Evolutionary conservation across 192 early-diverging fungal genomes (phyloP).

Genomic region (Obelidium mucronatum): DNA sequence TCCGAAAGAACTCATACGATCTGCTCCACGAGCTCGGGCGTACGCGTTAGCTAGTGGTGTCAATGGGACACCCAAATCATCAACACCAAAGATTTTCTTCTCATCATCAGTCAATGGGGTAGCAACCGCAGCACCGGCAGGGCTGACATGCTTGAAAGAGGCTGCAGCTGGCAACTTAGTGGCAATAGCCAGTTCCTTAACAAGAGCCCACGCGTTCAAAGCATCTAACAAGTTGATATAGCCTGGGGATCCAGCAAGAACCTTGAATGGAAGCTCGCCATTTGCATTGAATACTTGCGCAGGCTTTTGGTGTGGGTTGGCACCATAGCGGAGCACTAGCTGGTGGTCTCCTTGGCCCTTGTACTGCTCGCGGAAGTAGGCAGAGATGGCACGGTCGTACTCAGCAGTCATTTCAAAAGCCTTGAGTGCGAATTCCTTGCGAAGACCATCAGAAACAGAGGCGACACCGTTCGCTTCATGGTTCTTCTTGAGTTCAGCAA

Average conservation of each 20-base stretch:
- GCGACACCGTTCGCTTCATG: slow-evolving; percentile 46
- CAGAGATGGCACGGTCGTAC: slow-evolving; percentile 93
- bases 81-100: slow-evolving; percentile 89
- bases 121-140: slow-evolving; percentile 96
- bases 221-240: slow-evolving; percentile 99
- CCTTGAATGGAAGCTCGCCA: slow-evolving; percentile 85
- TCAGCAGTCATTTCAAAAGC: slow-evolving; percentile 96
- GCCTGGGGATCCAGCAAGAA: slow-evolving; percentile 92
- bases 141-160: slow-evolving; percentile 99
- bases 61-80: slow-evolving; percentile 77
- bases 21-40: slow-evolving; percentile 96
- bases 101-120: slow-evolving; percentile 80
- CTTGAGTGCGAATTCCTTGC: slow-evolving; percentile 88
- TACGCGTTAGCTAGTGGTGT: slow-evolving; percentile 91
- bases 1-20: slow-evolving; percentile 99
- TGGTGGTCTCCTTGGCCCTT: slow-evolving; percentile 72
- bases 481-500: slow-evolving; percentile 73
- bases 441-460: slow-evolving; percentile 72
- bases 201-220: slow-evolving; percentile 95
- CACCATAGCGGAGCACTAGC: slow-evolving; percentile 92
- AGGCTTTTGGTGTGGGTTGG: slow-evolving; percentile 98
- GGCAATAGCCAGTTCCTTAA: slow-evolving; percentile 92
- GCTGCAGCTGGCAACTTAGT: slow-evolving; percentile 93
- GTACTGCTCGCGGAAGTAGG: slow-evolving; percentile 95
- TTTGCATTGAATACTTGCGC: slow-evolving; percentile 89